Percentiles rank a stretch among this genome's conserved stretches.
Evolutionary conservation across 768 basidiomycete species (phyloP).

Genomic region (Gymnopilus junonius): DNA sequence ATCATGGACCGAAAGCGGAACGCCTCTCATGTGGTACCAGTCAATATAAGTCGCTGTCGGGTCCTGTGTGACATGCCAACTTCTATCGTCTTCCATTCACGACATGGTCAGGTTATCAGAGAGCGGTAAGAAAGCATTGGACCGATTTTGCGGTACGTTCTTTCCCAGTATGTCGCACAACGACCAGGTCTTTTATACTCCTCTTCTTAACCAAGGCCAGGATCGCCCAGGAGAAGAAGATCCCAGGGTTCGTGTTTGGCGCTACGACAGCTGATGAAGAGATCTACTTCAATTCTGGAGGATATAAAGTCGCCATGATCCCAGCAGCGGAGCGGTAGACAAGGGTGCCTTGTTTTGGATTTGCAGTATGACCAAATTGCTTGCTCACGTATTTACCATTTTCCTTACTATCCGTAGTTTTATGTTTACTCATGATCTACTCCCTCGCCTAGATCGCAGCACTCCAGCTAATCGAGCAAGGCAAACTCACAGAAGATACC

Average conservation of each 20-base stretch:
- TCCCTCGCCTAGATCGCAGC: constrained; percentile 28
- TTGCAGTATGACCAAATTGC: constrained; percentile 42
- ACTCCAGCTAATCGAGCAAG: constrained; percentile 36
- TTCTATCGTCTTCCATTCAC: too few relatives aligned
- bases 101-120: constrained; percentile 15
- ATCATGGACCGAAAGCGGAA: background rate
- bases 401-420: background rate
- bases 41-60: background rate
- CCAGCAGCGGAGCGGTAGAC: constrained; percentile 25
- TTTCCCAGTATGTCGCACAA: too few relatives aligned
- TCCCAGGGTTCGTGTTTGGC: constrained; percentile 33
- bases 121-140: constrained; percentile 14
- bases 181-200: too few relatives aligned
- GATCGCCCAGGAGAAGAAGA: constrained; percentile 15
- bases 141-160: constrained; percentile 11
- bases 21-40: background rate
- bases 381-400: constrained; percentile 30
- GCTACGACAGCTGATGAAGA: constrained; percentile 32
- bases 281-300: constrained; percentile 29
- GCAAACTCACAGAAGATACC: constrained; percentile 27
- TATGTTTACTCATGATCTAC: background rate
- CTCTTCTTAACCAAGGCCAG: constrained; percentile 1
- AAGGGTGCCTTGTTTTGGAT: constrained; percentile 38
- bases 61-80: background rate
- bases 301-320: constrained; percentile 27